Evolutionary conservation across 2,329 filamentous ascomycete genomes (phyloP).

Genomic region (Diaporthe aspalathi): DNA sequence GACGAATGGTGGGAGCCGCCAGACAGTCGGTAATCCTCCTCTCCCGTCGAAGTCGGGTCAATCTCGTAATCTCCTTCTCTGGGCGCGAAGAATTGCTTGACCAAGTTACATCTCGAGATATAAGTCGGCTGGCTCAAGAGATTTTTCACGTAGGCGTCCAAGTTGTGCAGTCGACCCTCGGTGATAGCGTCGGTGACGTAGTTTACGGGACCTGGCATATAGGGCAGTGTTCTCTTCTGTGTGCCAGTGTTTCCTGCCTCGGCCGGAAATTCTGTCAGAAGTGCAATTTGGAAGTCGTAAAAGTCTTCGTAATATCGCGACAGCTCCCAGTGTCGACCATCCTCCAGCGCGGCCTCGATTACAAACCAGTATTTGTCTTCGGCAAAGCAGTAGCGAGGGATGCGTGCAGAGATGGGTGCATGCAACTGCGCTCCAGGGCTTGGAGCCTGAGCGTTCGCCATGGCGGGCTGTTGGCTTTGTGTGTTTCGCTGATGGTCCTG

Average conservation of each 20-base stretch:
- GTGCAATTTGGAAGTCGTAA: conserved; percentile 97
- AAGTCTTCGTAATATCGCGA: conserved; percentile 98
- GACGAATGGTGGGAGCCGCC: conserved; percentile 76
- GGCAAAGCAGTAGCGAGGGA: conserved; percentile 93
- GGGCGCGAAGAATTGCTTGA: conserved; percentile 91
- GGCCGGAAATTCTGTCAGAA: conserved; percentile 90
- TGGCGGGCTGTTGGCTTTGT: conserved; percentile 41
- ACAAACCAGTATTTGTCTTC: conserved; percentile 99
- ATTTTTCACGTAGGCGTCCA: conserved; percentile 96
- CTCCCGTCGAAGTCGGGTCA: conserved; percentile 72
- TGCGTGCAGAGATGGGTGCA: conserved; percentile 84
- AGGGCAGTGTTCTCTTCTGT: conserved; percentile 86
- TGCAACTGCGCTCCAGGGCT: conserved; percentile 68
- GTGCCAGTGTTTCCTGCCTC: conserved; percentile 89
- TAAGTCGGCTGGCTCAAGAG: conserved; percentile 84
- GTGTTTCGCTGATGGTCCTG: conserved; percentile 51
- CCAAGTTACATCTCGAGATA: conserved; percentile 85
- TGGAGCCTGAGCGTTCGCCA: conserved; percentile 50
- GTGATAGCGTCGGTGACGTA: conserved; percentile 99
- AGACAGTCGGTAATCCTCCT: conserved; percentile 82
- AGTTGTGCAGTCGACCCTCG: conserved; percentile 88
- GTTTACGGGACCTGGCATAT: conserved; percentile 97
- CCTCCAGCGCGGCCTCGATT: conserved; percentile 89
- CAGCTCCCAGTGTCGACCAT: conserved; percentile 91
- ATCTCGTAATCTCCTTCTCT: conserved; percentile 94